Evolutionary conservation across 129 eudicot species (phyloP), one percentile per base, ranked within the genome.

Genomic region (Dittrichia graveolens): DNA sequence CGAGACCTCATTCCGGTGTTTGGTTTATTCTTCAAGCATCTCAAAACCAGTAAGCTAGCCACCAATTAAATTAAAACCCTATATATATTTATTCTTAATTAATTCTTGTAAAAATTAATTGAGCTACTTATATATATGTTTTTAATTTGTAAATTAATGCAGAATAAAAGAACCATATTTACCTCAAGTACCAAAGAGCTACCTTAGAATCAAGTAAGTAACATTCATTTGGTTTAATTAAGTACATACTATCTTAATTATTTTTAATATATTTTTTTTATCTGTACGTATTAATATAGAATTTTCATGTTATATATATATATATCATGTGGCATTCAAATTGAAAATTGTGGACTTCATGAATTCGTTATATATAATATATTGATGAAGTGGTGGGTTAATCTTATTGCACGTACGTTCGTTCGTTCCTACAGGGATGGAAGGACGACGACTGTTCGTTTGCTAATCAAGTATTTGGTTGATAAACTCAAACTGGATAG

Each of bases 101-200:
- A 5, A 5, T 44, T 45, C 3, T 31, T 46, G 53, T 46, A 19
- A 31, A 41, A 4, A 12, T 10, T 38, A 12, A 34, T 2, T 31
- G 14, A 67, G 7, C 47, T 37, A n/a, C n/a, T n/a, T n/a, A n/a
- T n/a, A n/a, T n/a, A 37, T 9, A 12, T 39, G 12, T 18, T 47
- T 53, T 39, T 37, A 9, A 3, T 34, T n/a, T 63, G 67, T 69
- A 59, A 58, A 3, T 62, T 31, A 68, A 76, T 79, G 83, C 91
- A 92, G 97, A 83, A 73, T 75, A 72, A 86, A 71, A 71, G 86
- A 92, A 83, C 96, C 97, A 3, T 89, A 66, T 81, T 81, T 92
- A 79, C 97, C 97, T 37, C 97, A 92, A 78, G 72, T 92, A 73
- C 82, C 94, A 10, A 92, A 83, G 88, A 86, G 94, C 80, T 92